These are phyloP conservation scores for Cercospora berteroae DNA, from an alignment of 2,329 filamentous ascomycete genomes.

Conservation along the genomic window DNA sequence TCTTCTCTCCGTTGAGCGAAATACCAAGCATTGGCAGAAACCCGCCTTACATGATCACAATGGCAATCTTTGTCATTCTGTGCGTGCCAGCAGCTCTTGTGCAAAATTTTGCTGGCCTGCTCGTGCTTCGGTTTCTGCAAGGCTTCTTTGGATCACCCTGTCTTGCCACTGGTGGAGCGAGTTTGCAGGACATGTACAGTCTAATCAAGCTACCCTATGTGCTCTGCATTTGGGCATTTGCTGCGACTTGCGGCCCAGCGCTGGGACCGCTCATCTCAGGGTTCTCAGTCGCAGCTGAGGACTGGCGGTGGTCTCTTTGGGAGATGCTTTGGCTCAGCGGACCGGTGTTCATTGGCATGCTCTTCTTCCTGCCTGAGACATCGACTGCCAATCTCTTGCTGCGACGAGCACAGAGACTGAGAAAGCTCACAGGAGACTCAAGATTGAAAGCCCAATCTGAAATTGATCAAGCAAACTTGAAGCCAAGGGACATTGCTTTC, in stretches of 20 bases:
- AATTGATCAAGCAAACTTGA: slow-evolving; percentile 60
- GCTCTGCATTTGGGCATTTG: slow-evolving; percentile 46
- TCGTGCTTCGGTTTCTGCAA: slow-evolving; percentile 59
- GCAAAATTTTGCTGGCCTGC: slow-evolving; percentile 56
- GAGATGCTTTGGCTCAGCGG: slow-evolving; percentile 62
- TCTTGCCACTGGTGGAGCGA: slow-evolving; percentile 58
- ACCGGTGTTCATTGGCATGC: slow-evolving; percentile 60
- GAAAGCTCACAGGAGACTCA: slow-evolving; percentile 58
- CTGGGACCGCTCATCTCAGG: slow-evolving; percentile 62
- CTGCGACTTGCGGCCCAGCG: slow-evolving; percentile 49
- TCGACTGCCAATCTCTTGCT: slow-evolving; percentile 59
- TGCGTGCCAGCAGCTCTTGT: slow-evolving; percentile 65
- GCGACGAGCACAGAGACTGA: slow-evolving; percentile 60
- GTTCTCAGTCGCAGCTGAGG: slow-evolving; percentile 57
- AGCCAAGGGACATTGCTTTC: slow-evolving; percentile 47
- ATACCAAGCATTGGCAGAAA: slow-evolving; percentile 66
- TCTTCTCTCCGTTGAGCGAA: slow-evolving; percentile 67
- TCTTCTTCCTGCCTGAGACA: slow-evolving; percentile 61
- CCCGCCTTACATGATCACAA: slow-evolving; percentile 64
- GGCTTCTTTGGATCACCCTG: slow-evolving; percentile 67
- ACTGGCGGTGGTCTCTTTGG: slow-evolving; percentile 65
- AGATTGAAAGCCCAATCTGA: slow-evolving; percentile 62
- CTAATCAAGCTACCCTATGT: slow-evolving; percentile 47
- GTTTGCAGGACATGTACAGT: slow-evolving; percentile 56
- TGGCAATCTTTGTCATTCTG: slow-evolving; percentile 66